Evolutionary conservation across 176 grass and related monocot genomes (phyloP).

Genomic region (Avena atlantica): DNA sequence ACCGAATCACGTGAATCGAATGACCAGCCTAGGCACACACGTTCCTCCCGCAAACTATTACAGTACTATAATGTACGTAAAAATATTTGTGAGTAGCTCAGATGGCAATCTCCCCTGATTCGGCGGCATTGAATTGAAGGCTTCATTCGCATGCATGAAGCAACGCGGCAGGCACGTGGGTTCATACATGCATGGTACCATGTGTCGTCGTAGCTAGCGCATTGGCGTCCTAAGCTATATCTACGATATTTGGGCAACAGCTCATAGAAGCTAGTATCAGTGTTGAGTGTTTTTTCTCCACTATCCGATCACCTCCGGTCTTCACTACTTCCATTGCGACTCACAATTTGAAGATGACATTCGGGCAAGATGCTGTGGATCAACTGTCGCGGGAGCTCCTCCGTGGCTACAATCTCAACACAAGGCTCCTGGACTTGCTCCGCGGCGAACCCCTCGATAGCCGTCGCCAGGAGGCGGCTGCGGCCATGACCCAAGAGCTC

Average conservation of each 20-base stretch:
- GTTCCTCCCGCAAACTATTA: no score
- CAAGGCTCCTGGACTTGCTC: conserved; percentile 38
- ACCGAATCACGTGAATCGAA: no score
- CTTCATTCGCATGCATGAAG: no score
- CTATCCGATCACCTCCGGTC: background rate
- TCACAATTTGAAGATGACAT: conserved; percentile 36
- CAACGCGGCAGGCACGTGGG: no score
- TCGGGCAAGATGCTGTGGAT: background rate
- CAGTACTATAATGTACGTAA: no score
- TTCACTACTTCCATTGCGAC: background rate
- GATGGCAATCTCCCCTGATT: no score
- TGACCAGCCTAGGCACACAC: no score
- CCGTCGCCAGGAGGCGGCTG: conserved; percentile 23
- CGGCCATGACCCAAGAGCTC: conserved; percentile 28
- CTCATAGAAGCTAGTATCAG: background rate
- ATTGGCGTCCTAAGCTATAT: no score
- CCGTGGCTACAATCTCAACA: conserved; percentile 37
- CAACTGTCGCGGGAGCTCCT: conserved; percentile 35
- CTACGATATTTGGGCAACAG: background rate
- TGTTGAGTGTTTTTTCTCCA: background rate
- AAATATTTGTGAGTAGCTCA: no score
- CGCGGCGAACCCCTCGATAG: conserved; percentile 21
- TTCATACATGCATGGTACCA: no score
- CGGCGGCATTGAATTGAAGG: no score
- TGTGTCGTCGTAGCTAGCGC: no score